Evolutionary conservation across 768 basidiomycete species (phyloP), one percentile per base, ranked within the genome.

Genomic region (Hemileccinum rubropunctum): DNA sequence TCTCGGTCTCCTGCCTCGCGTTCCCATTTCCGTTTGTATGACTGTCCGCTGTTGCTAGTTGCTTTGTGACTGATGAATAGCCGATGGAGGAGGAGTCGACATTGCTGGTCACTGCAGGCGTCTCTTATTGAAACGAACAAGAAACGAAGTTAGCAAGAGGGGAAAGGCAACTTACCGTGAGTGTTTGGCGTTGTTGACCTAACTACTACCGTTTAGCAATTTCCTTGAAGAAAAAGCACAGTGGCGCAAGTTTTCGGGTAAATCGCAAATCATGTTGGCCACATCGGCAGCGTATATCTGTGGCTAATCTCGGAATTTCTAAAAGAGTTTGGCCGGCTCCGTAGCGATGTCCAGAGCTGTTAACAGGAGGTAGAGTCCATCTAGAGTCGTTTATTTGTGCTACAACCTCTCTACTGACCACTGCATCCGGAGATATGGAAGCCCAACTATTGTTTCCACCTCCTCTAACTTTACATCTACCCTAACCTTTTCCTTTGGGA

Each of bases 401-500:
- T 60, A 60, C 41, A 64, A 27, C n/a, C 46, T 59, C 20, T 50
- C 48, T 15, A 58, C 57, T 12, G 33, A 71, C 75, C 60, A 66
- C 57, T 54, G 52, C 37, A 61, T 11, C n/a, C 35, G 42, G 37
- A 23, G 1, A 20, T 62, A 62, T 6, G 6, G 5, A 0, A 36
- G n/a, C 7, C 17, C 46, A 9, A 2, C 12, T 3, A 3, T 2
- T 23, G 6, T 18, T 9, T 38, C 48, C 9, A 39, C 21, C 32
- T 1, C 2, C 1, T 50, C 46, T 1, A 61, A 2, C 13, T 20
- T 50, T n/a, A n/a, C 34, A 1, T 51, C 35, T 5, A 43, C 57
- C 41, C 3, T 48, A 4, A 63, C 61, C 1, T 37, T 30, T 10
- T 53, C 60, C 26, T 56, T 43, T 7, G 18, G 34, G 21, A 76